Percentiles rank a stretch among this genome's conserved stretches.
phyloP scores from a whole-genome alignment of 2,329 filamentous ascomycete genomes.

The Botrytis cinerea region DNA sequence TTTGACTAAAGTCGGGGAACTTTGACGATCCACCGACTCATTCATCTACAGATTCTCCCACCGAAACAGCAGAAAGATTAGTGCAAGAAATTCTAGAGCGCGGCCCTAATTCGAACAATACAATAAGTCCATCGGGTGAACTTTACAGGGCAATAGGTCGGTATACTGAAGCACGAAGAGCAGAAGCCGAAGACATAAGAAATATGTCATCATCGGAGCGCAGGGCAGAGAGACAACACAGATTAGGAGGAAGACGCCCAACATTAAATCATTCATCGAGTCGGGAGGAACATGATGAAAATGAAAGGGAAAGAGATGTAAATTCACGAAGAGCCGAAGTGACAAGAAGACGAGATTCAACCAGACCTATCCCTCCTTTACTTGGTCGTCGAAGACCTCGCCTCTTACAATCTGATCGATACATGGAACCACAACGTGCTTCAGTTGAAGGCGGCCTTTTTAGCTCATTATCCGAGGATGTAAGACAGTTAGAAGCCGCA shows the following conservation, averaged over 20 bases:
- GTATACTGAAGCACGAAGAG: slow-evolving; percentile 12
- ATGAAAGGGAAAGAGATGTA: neutral
- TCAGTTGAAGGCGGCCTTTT: slow-evolving; percentile 12
- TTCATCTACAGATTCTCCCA: slow-evolving; percentile 33
- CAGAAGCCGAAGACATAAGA: slow-evolving; percentile 5
- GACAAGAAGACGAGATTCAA: slow-evolving; percentile 24
- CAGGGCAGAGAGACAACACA: neutral
- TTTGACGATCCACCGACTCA: slow-evolving; percentile 34
- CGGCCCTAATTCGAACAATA: slow-evolving; percentile 41
- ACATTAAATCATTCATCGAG: slow-evolving; percentile 24
- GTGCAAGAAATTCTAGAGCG: slow-evolving; percentile 47
- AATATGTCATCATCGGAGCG: slow-evolving; percentile 23
- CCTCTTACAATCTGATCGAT: slow-evolving; percentile 37
- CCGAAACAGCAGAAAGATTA: slow-evolving; percentile 40
- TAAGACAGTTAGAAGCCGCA: slow-evolving; percentile 37
- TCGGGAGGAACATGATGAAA: slow-evolving; percentile 23
- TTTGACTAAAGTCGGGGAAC: slow-evolving; percentile 35
- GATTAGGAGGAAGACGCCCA: slow-evolving; percentile 32
- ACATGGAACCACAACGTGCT: slow-evolving; percentile 38
- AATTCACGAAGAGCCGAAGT: slow-evolving; percentile 25
- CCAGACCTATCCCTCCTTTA: slow-evolving; percentile 23
- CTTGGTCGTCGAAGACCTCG: slow-evolving; percentile 32
- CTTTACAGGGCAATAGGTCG: slow-evolving; percentile 47
- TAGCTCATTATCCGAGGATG: slow-evolving; percentile 30
- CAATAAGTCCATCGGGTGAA: slow-evolving; percentile 49